These are phyloP conservation scores for Spergularia bocconei DNA, from an alignment of 148 eudicot species.

Conservation along the genomic window DNA sequence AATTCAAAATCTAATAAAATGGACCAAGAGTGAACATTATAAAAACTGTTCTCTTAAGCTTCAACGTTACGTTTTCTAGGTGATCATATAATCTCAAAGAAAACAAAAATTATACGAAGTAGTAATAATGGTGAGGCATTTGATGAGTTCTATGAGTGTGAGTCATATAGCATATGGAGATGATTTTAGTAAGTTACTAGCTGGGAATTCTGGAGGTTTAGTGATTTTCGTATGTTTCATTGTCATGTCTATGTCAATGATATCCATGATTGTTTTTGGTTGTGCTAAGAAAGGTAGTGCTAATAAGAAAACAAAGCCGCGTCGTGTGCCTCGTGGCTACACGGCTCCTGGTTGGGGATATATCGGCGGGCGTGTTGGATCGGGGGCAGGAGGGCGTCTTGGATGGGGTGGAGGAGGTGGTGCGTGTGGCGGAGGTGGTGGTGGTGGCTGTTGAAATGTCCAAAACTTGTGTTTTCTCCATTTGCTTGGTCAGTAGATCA, in stretches of 20 bases:
- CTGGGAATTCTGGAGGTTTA: background rate
- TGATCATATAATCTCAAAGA: too few relatives aligned
- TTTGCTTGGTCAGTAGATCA: too few relatives aligned
- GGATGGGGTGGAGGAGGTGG: background rate
- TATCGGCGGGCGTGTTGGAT: background rate
- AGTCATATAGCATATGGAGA: background rate
- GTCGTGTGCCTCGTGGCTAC: too few relatives aligned
- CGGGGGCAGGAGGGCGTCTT: background rate
- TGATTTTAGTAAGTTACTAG: background rate
- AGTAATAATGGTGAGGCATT: too few relatives aligned
- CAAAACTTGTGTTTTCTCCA: too few relatives aligned
- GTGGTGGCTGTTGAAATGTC: background rate
- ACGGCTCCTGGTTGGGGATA: background rate
- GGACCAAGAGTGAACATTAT: too few relatives aligned
- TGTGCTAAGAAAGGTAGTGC: background rate
- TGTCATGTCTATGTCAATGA: conserved; percentile 8
- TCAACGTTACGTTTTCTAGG: too few relatives aligned
- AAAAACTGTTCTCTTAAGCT: too few relatives aligned
- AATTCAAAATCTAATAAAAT: too few relatives aligned
- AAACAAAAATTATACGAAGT: too few relatives aligned
- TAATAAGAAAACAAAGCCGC: background rate
- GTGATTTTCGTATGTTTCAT: background rate
- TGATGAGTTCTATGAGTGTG: too few relatives aligned
- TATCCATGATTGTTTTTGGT: conserved; percentile 9
- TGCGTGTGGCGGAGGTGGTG: background rate